Percentiles rank a stretch among this genome's conserved stretches.
These are phyloP conservation scores for Thalassiosira exigua DNA, from an alignment of 352 stramenopile genomes.

Conservation along the genomic window DNA sequence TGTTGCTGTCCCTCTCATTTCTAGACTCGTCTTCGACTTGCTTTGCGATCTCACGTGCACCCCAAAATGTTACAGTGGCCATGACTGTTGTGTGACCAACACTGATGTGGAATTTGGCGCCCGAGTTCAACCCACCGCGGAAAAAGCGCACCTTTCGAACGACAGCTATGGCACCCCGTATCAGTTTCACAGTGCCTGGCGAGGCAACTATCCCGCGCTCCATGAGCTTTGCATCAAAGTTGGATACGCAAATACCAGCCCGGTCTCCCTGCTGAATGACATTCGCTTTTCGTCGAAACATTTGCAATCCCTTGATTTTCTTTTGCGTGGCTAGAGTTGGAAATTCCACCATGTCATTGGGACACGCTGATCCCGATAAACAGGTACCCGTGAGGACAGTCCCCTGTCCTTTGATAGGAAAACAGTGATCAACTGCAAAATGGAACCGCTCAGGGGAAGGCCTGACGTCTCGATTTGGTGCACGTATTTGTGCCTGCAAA, in stretches of 20 bases:
- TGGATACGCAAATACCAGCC: constrained; percentile 93
- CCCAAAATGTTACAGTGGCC: constrained; percentile 90
- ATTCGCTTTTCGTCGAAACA: constrained; percentile 93
- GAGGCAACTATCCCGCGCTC: constrained; percentile 87
- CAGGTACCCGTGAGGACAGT: constrained; percentile 97
- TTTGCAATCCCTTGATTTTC: constrained; percentile 98
- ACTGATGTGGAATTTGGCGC: constrained; percentile 88
- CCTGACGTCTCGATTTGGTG: constrained; percentile 68
- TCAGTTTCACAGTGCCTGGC: constrained; percentile 84
- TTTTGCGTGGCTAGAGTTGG: constrained; percentile 88
- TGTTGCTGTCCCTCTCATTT: constrained; percentile 28
- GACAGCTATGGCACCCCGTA: constrained; percentile 84
- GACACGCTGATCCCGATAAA: constrained; percentile 87
- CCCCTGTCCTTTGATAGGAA: constrained; percentile 95
- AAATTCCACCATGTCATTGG: constrained; percentile 95
- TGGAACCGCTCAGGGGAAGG: constrained; percentile 52
- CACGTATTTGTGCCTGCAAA: constrained; percentile 72
- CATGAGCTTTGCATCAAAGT: constrained; percentile 88
- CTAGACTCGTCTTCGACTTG: constrained; percentile 38
- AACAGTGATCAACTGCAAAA: constrained; percentile 95
- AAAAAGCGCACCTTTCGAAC: constrained; percentile 88
- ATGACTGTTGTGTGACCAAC: constrained; percentile 90
- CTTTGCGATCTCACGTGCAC: constrained; percentile 81
- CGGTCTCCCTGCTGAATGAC: constrained; percentile 92
- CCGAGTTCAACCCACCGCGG: constrained; percentile 70